Base-by-base conservation (phyloP, 2,329 filamentous ascomycete species). In the Fusarium lateritium region DNA sequence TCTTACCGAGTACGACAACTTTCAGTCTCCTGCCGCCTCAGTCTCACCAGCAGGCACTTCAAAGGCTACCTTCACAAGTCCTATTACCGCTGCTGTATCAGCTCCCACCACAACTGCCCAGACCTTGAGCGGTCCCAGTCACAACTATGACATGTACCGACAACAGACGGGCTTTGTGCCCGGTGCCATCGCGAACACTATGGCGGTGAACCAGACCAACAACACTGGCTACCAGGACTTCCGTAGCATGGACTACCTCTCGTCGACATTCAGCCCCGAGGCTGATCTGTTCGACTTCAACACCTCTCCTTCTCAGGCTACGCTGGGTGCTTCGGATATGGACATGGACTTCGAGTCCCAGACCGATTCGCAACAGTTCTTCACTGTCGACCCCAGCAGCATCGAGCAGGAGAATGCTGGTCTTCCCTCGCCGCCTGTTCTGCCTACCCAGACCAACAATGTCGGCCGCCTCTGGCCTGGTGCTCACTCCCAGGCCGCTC, bases 151-250 rank as follows among this genome's bases (percentile, higher is more conserved):
- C 76, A 90, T 93, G 77, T 97, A 98, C 84, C 93, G 94, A 83
- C 96, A 99, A 79, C 94, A 98, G 83, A 98, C 96, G 5, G 94
- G 94, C 68, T 90, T 98, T 31, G 93, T 96, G 0, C 91, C 93
- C 2, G 94, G 94, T 66, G 94, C 94, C 53, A 84, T 96, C 67
- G 90, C 91, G 42, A 92, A 89, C 79, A 92, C 94, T 14, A 88
- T 96, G 76, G 92, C 92, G 36, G 88, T 96, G 74, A 94, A 92
- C 79, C 86, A 92, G 76, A 77, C 80, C 44, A 84, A 86, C 75
- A 83, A 89, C 73, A 81, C 83, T 44, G 85, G 84, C 52, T 89
- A 86, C 74, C 81, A 85, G 72, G 81, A 80, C 67, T 80, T 83
- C 62, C 84, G 82, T 44, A 82, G 78, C 62, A 77, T 87, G 62